Evolutionary conservation across 495 filamentous ascomycete species (phyloP).

Genomic region (Cryomyces antarcticus): DNA sequence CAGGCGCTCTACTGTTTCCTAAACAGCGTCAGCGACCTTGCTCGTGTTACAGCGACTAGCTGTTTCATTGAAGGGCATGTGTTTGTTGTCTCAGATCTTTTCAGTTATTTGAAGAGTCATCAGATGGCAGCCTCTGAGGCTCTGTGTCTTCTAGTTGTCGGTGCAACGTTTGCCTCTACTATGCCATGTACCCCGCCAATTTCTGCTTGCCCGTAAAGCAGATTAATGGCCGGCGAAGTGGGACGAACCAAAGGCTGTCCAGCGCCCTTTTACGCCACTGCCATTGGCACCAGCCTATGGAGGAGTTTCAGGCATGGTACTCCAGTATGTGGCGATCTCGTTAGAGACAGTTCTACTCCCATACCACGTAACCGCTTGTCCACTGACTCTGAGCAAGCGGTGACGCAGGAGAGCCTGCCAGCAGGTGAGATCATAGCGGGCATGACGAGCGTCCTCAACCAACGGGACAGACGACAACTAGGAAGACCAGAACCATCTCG

Average conservation of each 20-base stretch:
- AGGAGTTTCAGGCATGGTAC: constrained; percentile 13
- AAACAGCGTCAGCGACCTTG: too few relatives aligned
- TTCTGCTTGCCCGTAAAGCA: too few relatives aligned
- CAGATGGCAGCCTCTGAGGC: constrained; percentile 1
- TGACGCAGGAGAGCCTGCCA: neutral
- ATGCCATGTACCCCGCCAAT: neutral
- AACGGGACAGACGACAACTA: constrained; percentile 10
- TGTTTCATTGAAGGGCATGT: too few relatives aligned
- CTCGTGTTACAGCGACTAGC: too few relatives aligned
- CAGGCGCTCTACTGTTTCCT: too few relatives aligned
- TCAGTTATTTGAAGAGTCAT: constrained; percentile 23
- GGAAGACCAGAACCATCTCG: constrained; percentile 17
- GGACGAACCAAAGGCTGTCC: too few relatives aligned
- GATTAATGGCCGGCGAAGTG: too few relatives aligned
- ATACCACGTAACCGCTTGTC: constrained; percentile 8
- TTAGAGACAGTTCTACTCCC: constrained; percentile 13
- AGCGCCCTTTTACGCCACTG: constrained; percentile 20
- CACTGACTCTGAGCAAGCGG: neutral
- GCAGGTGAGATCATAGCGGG: neutral
- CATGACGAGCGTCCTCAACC: constrained; percentile 1
- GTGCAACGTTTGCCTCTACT: neutral
- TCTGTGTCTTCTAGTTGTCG: neutral
- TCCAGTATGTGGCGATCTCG: constrained; percentile 19
- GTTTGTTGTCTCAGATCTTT: constrained; percentile 31
- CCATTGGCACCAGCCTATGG: constrained; percentile 25